Evolutionary conservation across 2,329 filamentous ascomycete species (phyloP).

Genomic region (Pseudogymnoascus sp.): DNA sequence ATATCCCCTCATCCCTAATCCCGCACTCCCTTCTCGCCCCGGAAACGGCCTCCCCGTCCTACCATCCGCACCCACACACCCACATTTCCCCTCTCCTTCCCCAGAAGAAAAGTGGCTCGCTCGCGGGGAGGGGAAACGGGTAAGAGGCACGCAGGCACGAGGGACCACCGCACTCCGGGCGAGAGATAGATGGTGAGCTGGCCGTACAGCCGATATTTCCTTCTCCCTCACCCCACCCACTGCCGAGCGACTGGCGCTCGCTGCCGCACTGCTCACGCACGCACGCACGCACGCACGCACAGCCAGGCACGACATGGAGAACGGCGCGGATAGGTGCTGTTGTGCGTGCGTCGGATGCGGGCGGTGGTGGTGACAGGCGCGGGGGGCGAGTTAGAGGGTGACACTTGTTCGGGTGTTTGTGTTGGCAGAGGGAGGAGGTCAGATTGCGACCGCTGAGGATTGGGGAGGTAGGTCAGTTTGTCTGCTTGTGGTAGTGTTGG

Average conservation of each 20-base stretch:
- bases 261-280: neutral
- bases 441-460: neutral
- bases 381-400: neutral
- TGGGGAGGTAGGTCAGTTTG: neutral
- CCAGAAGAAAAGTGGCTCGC: neutral
- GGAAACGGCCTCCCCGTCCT: neutral
- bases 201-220: neutral
- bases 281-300: neutral
- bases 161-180: neutral
- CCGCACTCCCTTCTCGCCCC: neutral
- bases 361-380: neutral
- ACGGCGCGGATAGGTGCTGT: neutral
- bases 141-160: neutral
- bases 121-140: neutral
- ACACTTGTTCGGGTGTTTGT: neutral
- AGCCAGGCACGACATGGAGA: neutral
- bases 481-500: neutral
- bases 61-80: neutral
- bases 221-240: neutral
- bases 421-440: neutral
- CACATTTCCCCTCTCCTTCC: neutral
- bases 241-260: neutral
- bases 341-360: neutral
- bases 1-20: neutral
- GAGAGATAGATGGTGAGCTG: neutral